Conservation (phyloP, 495 filamentous ascomycete species). For the Penicillium cosmopolitanum region DNA sequence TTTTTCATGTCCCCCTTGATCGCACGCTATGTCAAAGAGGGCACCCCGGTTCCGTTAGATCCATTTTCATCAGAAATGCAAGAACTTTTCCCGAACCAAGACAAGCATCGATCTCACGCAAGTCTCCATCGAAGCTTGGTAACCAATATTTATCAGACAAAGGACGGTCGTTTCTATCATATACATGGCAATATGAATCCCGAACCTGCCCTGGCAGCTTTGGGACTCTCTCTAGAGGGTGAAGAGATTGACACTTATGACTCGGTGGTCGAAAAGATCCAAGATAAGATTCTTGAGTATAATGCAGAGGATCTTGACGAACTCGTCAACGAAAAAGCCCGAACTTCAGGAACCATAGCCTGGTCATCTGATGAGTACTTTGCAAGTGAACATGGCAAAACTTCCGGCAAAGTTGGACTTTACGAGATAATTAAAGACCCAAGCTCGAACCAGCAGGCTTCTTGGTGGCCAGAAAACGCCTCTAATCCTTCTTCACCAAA, state of each 20-base stretch:
- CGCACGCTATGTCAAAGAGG: neutral
- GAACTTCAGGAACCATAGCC: slow-evolving; percentile 58
- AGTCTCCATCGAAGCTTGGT: slow-evolving; percentile 1
- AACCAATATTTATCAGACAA: slow-evolving; percentile 59
- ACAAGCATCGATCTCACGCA: neutral
- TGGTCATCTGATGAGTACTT: slow-evolving; percentile 50
- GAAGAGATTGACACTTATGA: slow-evolving; percentile 1
- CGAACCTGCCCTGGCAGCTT: slow-evolving; percentile 39
- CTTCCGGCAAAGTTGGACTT: slow-evolving; percentile 52
- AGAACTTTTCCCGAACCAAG: slow-evolving; percentile 1
- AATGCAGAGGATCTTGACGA: slow-evolving; percentile 38
- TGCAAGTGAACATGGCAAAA: slow-evolving; percentile 52
- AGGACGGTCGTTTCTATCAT: slow-evolving; percentile 56
- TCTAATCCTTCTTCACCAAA: slow-evolving; percentile 12
- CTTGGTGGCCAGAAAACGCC: slow-evolving; percentile 42
- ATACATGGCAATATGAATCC: slow-evolving; percentile 57
- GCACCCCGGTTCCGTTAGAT: neutral
- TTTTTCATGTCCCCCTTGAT: neutral
- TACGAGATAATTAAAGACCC: slow-evolving; percentile 45
- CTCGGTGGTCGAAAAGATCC: slow-evolving; percentile 7
- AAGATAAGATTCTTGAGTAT: slow-evolving; percentile 6
- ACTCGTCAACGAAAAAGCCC: slow-evolving; percentile 48
- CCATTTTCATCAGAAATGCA: neutral
- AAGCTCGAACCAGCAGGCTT: slow-evolving; percentile 35
- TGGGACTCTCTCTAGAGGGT: slow-evolving; percentile 39